A percentile compares a stretch with the other conserved stretches of the same genome.
Conservation (phyloP, 768 basidiomycete species). For the Kwoniella sp. region DNA sequence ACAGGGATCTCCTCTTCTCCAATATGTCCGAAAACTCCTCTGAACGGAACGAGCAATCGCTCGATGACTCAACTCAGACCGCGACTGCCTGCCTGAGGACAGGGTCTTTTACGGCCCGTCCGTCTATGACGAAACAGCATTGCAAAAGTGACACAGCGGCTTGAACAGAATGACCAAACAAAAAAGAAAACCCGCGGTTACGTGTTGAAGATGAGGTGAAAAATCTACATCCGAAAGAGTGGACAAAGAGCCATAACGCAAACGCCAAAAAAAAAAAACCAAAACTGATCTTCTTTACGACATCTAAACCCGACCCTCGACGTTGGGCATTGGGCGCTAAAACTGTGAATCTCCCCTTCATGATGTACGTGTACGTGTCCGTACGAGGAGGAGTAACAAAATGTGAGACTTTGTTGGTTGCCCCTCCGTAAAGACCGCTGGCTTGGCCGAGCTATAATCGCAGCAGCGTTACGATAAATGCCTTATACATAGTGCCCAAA, state of each 20-base stretch:
- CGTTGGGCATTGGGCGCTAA: too few relatives aligned
- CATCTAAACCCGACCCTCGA: too few relatives aligned
- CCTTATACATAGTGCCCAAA: too few relatives aligned
- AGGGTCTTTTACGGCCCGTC: neutral
- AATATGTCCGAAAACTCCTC: neutral
- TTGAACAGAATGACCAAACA: too few relatives aligned
- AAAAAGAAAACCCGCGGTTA: neutral
- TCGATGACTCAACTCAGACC: neutral
- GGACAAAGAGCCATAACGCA: neutral
- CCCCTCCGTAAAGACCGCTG: neutral
- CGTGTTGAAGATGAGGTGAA: neutral
- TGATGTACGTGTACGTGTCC: neutral
- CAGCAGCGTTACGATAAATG: neutral
- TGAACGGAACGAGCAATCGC: neutral
- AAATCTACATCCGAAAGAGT: neutral
- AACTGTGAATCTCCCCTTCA: too few relatives aligned
- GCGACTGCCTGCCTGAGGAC: neutral
- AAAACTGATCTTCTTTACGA: too few relatives aligned
- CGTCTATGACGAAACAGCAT: neutral
- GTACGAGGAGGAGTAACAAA: too few relatives aligned
- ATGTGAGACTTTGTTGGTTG: neutral
- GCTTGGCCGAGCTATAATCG: neutral
- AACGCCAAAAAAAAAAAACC: neutral
- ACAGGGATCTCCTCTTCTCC: neutral
- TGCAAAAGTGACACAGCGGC: too few relatives aligned